These are phyloP conservation scores for Penicillium daleae DNA, from an alignment of 495 filamentous ascomycete species.

Conservation along the genomic window DNA sequence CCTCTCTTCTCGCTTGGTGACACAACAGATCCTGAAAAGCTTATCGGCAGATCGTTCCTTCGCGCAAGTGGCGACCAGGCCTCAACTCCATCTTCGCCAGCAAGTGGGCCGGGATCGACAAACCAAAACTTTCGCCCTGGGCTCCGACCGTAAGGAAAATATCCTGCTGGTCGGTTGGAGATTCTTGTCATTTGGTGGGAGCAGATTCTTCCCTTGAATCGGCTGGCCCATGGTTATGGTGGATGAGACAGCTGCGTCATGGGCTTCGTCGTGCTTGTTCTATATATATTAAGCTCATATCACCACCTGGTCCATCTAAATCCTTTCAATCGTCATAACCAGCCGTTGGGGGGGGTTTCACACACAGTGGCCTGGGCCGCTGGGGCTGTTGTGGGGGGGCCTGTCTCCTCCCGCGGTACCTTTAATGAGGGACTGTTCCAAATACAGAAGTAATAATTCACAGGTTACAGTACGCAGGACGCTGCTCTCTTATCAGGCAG, in stretches of 20 bases:
- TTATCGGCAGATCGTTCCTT: constrained; percentile 14
- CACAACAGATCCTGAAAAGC: constrained; percentile 6
- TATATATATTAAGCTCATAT: constrained; percentile 25
- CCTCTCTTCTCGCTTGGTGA: background rate
- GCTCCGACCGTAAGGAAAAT: constrained; percentile 14
- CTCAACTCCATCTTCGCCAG: background rate
- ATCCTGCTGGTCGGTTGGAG: background rate
- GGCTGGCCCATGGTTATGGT: background rate
- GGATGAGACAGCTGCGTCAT: constrained; percentile 29
- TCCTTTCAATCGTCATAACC: too few species aligned
- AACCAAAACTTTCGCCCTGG: constrained; percentile 10
- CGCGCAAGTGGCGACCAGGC: constrained; percentile 12
- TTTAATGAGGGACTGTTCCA: constrained; percentile 1
- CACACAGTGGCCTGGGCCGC: constrained; percentile 6
- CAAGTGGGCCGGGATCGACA: constrained; percentile 35
- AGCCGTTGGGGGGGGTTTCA: constrained; percentile 7
- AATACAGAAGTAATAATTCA: too few species aligned
- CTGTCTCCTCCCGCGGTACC: background rate
- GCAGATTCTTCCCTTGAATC: background rate
- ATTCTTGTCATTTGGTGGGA: background rate
- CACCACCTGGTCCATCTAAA: too few species aligned
- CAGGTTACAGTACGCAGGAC: background rate
- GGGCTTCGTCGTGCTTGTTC: constrained; percentile 18
- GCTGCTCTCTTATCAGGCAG: background rate
- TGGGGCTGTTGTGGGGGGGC: constrained; percentile 2